Conservation (phyloP, 2,329 filamentous ascomycete species). For the Monosporascus sp. region DNA sequence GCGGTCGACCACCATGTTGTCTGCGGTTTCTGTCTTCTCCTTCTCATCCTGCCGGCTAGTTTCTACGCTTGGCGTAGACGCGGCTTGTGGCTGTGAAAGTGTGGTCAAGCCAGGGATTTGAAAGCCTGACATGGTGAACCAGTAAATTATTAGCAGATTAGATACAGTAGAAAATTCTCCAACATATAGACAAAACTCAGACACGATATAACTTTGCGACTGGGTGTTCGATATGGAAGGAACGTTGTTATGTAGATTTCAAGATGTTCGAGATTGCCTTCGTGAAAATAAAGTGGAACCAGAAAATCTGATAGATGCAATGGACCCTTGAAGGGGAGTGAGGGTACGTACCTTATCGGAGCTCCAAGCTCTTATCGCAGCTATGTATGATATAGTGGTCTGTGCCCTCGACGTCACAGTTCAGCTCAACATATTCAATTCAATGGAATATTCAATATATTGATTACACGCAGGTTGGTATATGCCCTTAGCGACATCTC, state of each 20-base stretch:
- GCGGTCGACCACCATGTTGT: constrained; percentile 11
- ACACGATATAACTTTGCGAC: no score
- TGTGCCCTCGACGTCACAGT: neutral
- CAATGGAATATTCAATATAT: no score
- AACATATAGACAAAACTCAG: no score
- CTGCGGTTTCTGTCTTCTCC: constrained; percentile 1
- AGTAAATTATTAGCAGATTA: neutral
- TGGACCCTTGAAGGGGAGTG: neutral
- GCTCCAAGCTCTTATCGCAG: neutral
- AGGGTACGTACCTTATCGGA: neutral
- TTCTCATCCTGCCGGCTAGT: neutral
- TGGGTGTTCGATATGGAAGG: no score
- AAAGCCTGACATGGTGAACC: constrained; percentile 14
- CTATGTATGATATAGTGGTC: neutral
- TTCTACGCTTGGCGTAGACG: neutral
- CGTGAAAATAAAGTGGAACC: constrained; percentile 24
- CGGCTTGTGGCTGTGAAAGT: constrained; percentile 7
- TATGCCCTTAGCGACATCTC: no score
- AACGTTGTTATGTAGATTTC: neutral
- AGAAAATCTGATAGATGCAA: constrained; percentile 1
- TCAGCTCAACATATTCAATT: neutral
- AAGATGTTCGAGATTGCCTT: neutral
- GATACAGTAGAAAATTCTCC: neutral
- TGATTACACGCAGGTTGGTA: no score
- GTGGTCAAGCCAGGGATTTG: constrained; percentile 25